These are phyloP conservation scores for Alectoria sarmentosa DNA, from an alignment of 495 filamentous ascomycete species.

Conservation along the genomic window DNA sequence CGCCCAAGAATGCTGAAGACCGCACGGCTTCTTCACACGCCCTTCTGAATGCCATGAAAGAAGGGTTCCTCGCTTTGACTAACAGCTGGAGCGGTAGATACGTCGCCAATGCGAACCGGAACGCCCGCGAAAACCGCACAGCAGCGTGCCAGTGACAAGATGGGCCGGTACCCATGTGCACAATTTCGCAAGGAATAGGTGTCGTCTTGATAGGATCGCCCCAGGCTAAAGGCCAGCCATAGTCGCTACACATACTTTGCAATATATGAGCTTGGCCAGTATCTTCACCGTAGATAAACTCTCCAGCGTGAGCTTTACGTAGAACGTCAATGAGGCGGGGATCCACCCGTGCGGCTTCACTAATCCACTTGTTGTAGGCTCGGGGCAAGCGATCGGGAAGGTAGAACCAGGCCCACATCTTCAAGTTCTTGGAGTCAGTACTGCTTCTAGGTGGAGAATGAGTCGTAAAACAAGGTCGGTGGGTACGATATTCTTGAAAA, in stretches of 20 bases:
- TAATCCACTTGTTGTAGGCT: constrained; percentile 83
- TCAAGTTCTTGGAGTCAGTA: not conserved
- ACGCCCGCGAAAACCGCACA: constrained; percentile 61
- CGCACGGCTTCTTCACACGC: constrained; percentile 57
- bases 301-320: constrained; percentile 53
- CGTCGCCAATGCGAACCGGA: constrained; percentile 67
- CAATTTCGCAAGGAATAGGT: constrained; percentile 81
- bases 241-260: constrained; percentile 67
- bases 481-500: not conserved
- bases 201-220: constrained; percentile 67
- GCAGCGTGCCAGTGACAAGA: constrained; percentile 75
- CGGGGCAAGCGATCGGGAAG: constrained; percentile 57
- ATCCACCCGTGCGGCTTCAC: constrained; percentile 72
- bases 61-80: constrained; percentile 52
- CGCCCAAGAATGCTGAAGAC: constrained; percentile 75
- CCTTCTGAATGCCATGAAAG: constrained; percentile 34
- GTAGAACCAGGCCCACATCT: constrained; percentile 90
- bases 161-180: constrained; percentile 73
- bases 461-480: not conserved
- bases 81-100: constrained; percentile 74
- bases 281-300: constrained; percentile 69
- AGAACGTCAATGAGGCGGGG: constrained; percentile 67
- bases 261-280: constrained; percentile 68
- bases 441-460: not conserved
- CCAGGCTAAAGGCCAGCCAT: constrained; percentile 59